Base-by-base conservation (phyloP, 2,329 filamentous ascomycete species). In the Davidsoniella eucalypti region DNA sequence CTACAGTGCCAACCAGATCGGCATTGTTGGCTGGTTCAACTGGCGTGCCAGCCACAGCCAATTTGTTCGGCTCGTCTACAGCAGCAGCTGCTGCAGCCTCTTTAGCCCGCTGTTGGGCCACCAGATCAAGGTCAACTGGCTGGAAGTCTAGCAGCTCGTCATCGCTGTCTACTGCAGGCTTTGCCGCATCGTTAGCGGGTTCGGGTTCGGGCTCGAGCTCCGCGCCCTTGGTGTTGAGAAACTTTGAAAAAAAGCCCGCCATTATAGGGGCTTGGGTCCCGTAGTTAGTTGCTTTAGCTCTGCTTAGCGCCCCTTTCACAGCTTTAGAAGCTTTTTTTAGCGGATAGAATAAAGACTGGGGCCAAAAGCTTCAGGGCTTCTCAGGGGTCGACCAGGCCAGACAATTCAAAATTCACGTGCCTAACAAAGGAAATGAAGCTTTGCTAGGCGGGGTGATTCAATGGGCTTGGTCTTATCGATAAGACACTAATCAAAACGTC, bases 241-340 rank as follows among this genome's bases (percentile, higher is more conserved):
- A 25, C 40, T 49, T 53, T 6, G 51, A 53, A 43, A 53, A 53
- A 37, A 53, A 53, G 16, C 51, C 42, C 17, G 47, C 47, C 40
- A 47, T 47, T 48, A 41, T 53, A 16, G 23, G 23, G 12, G 42
- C 8, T 16, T n/a, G 14, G 10, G 23, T 41, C 14, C 33, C 23
- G 46, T 41, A 33, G 29, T 4, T 33, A 33, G 29, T 23, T 33
- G 29, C 29, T 33, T 9, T 33, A 33, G 29, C 6, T 33, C 8
- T 33, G 12, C 29, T 12, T 33, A 33, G 29, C 12, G 7, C 29
- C 29, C 29, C 29, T 33, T 33, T 33, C 8, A 12, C 12, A 2
- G 29, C 26, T 33, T 9, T 33, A 33, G 26, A 8, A 12, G 26
- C 29, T 33, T 5, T 23, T 5, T 23, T 23, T 23, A 23, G 21